These are phyloP conservation scores for Ogataea hybrid DNA, from an alignment of 1,139 yeast species.

Conservation along the genomic window DNA sequence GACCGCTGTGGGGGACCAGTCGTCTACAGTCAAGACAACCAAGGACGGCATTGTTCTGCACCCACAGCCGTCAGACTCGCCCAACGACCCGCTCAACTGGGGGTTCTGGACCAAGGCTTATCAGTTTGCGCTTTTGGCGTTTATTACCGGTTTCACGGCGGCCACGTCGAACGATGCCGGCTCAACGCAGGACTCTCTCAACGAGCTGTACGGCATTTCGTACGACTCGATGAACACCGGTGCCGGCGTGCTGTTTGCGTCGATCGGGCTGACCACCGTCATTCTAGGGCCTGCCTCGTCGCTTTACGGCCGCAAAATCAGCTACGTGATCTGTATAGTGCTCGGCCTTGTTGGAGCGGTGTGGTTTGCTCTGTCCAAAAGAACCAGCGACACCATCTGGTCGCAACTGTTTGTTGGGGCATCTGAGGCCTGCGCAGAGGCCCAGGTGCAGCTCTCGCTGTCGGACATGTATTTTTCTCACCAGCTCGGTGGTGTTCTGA, in stretches of 20 bases:
- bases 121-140: conserved; percentile 62
- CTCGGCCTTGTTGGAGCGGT: conserved; percentile 66
- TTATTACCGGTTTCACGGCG: conserved; percentile 77
- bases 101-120: conserved; percentile 49
- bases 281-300: conserved; percentile 74
- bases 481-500: conserved; percentile 72
- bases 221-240: conserved; percentile 80
- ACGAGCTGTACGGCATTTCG: conserved; percentile 62
- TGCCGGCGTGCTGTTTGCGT: conserved; percentile 77
- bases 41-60: conserved; percentile 45
- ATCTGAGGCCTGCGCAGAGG: conserved; percentile 84
- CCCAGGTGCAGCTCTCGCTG: conserved; percentile 78
- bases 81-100: conserved; percentile 61
- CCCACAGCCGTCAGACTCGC: conserved; percentile 58
- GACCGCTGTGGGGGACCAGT: conserved; percentile 43
- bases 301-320: conserved; percentile 72
- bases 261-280: conserved; percentile 71
- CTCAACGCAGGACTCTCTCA: conserved; percentile 71
- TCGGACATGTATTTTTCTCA: conserved; percentile 79
- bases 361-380: conserved; percentile 66
- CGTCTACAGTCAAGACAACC: conserved; percentile 41
- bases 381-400: conserved; percentile 71
- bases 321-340: conserved; percentile 62
- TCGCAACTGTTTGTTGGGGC: conserved; percentile 85
- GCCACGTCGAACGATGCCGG: conserved; percentile 86